phyloP scores from a whole-genome alignment of 139 green algal genomes.

The Haematococcus lacustris region DNA sequence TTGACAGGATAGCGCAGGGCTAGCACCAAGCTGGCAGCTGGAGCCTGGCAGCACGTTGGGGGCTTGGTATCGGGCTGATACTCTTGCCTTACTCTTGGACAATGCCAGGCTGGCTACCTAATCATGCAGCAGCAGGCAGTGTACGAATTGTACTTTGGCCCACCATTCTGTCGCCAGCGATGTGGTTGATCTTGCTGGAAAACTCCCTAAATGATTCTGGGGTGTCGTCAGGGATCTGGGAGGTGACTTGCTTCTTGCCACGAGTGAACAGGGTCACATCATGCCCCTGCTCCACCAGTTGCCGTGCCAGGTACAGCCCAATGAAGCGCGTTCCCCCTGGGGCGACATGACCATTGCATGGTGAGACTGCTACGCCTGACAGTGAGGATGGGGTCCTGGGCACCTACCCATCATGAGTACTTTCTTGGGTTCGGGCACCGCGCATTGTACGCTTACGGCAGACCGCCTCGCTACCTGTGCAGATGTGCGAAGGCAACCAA shows the following conservation, averaged over 20 bases:
- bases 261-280: conserved; percentile 91
- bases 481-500: too few species aligned
- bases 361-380: too few species aligned
- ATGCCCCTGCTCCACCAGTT: conserved; percentile 82
- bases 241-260: conserved; percentile 81
- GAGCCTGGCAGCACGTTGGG: too few species aligned
- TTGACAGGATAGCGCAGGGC: too few species aligned
- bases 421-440: conserved; percentile 60
- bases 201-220: conserved; percentile 68
- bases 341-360: too few species aligned
- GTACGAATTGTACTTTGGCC: too few species aligned
- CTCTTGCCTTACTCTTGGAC: too few species aligned
- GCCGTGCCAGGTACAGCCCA: conserved; percentile 85
- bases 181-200: conserved; percentile 78
- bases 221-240: conserved; percentile 86
- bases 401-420: conserved; percentile 84
- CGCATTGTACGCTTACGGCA: neutral
- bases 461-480: neutral
- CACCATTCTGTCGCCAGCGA: conserved; percentile 82
- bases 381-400: too few species aligned
- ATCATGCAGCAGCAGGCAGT: too few species aligned
- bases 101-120: too few species aligned
- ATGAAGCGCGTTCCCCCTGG: conserved; percentile 94
- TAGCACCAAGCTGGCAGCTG: too few species aligned
- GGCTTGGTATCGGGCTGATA: too few species aligned